Evolutionary conservation across 805 yeast species (phyloP).

Genomic region (Metschnikowia shivogae): DNA sequence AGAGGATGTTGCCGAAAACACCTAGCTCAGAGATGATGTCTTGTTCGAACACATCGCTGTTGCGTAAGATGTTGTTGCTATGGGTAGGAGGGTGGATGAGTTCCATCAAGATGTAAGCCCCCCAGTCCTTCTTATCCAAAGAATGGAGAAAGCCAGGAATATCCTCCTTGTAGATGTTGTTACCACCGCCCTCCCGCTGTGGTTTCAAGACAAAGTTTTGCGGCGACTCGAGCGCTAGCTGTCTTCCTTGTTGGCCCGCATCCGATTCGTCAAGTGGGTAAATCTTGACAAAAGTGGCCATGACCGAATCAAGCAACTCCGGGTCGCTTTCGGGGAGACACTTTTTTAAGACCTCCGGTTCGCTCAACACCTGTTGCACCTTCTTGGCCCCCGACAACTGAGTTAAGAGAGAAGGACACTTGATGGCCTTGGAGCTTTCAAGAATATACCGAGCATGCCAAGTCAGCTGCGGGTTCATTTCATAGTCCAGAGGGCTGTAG

Average conservation of each 20-base stretch:
- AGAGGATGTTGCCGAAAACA: conserved; percentile 76
- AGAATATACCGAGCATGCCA: conserved; percentile 76
- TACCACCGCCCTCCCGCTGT: conserved; percentile 99
- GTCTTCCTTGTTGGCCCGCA: conserved; percentile 58
- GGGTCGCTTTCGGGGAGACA: conserved; percentile 38
- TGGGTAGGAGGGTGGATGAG: conserved; percentile 73
- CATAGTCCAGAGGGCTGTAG: conserved; percentile 80
- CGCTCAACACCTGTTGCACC: conserved; percentile 83
- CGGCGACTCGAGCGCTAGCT: conserved; percentile 64
- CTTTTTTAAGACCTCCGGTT: conserved; percentile 41
- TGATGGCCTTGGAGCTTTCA: conserved; percentile 76
- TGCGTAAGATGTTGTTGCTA: conserved; percentile 67
- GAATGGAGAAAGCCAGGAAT: conserved; percentile 68
- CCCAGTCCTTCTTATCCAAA: conserved; percentile 72
- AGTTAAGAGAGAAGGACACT: conserved; percentile 85
- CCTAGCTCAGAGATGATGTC: conserved; percentile 89
- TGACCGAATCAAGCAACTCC: conserved; percentile 30
- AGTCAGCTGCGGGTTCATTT: conserved; percentile 45
- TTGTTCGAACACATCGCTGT: conserved; percentile 59
- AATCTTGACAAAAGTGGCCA: conserved; percentile 75
- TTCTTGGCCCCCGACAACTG: conserved; percentile 94
- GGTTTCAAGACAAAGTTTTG: conserved; percentile 85
- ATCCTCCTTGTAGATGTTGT: conserved; percentile 82
- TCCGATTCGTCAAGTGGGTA: conserved; percentile 77
- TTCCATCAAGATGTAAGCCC: conserved; percentile 91